phyloP scores from a whole-genome alignment of 169 alveolate genomes.

The Eimeria brunetti region DNA sequence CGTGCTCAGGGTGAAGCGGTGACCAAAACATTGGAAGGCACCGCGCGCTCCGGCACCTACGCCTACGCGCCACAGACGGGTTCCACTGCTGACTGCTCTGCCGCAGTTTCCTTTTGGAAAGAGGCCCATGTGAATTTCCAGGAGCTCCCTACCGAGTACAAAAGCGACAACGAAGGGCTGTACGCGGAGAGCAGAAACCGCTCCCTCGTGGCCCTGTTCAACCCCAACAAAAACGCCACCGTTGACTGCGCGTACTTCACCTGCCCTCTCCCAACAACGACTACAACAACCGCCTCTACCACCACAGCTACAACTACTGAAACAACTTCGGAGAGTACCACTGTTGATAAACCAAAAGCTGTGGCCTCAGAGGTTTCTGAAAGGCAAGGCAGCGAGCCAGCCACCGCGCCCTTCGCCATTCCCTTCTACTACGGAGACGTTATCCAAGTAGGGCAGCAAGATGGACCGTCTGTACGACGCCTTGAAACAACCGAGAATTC shows the following conservation, averaged over 20 bases:
- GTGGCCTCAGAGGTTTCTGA: neutral
- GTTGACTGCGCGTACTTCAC: constrained; percentile 1
- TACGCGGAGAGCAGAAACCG: neutral
- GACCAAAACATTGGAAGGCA: too few relatives aligned
- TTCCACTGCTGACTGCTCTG: constrained; percentile 3
- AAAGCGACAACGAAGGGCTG: neutral
- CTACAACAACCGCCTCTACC: neutral
- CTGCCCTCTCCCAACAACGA: neutral
- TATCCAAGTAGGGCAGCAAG: neutral
- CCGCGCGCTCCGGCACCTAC: neutral
- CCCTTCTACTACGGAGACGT: neutral
- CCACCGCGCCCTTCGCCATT: neutral
- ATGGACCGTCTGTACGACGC: neutral
- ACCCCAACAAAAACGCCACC: neutral
- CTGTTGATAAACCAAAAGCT: neutral
- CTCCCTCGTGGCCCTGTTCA: neutral
- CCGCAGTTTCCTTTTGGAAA: neutral
- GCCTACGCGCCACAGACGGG: neutral
- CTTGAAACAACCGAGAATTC: neutral
- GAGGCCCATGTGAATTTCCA: neutral
- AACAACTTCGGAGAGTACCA: too few relatives aligned
- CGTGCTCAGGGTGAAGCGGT: too few relatives aligned
- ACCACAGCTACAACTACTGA: too few relatives aligned
- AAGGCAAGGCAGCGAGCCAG: neutral
- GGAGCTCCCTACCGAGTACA: neutral